These are phyloP conservation scores for Begonia fuchsioides DNA, from an alignment of 306 rosid genomes.

Conservation along the genomic window DNA sequence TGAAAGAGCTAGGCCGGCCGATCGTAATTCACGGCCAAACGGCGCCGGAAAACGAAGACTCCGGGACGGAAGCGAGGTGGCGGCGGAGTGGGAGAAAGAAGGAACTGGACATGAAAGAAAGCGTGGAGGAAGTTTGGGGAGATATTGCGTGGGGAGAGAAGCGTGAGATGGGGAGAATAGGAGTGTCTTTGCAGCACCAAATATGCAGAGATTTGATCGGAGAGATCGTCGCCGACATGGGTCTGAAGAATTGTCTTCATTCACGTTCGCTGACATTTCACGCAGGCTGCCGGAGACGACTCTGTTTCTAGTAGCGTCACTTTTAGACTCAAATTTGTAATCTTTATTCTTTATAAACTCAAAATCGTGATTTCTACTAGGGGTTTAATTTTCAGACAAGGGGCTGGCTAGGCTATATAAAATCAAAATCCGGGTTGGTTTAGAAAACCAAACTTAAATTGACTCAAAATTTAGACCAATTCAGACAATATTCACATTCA, in stretches of 20 bases:
- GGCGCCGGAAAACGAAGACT: not conserved
- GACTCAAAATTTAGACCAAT: too few species aligned
- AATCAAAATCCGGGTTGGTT: too few species aligned
- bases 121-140: conserved; percentile 48
- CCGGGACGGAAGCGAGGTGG: not conserved
- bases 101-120: conserved; percentile 38
- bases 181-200: conserved; percentile 60
- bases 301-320: conserved; percentile 26
- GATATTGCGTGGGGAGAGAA: conserved; percentile 71
- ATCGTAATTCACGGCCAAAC: too few species aligned
- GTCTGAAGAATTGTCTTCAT: not conserved
- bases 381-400: too few species aligned
- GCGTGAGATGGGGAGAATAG: conserved; percentile 64
- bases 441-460: too few species aligned
- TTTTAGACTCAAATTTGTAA: too few species aligned
- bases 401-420: too few species aligned
- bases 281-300: conserved; percentile 69
- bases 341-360: too few species aligned
- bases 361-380: too few species aligned
- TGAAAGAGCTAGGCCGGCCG: too few species aligned
- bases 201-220: conserved; percentile 65
- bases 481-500: too few species aligned
- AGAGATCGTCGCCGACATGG: conserved; percentile 46
- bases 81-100: conserved; percentile 6
- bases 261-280: conserved; percentile 31